Percentiles rank a stretch among this genome's conserved stretches.
phyloP scores from a whole-genome alignment of 345 rosid genomes.

The Theobroma cacao region DNA sequence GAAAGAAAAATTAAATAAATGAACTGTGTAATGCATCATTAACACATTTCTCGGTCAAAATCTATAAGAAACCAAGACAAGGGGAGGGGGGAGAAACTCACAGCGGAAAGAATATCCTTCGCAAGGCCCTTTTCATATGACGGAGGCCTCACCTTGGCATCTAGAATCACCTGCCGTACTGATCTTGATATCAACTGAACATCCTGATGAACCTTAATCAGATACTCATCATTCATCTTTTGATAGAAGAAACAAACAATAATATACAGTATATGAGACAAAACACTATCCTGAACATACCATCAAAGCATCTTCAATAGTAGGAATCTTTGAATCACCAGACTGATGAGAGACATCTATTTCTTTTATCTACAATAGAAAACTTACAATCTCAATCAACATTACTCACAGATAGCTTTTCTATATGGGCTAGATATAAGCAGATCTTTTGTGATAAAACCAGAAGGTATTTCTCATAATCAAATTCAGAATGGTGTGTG shows the following conservation, averaged over 20 bases:
- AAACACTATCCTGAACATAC: slow-evolving; percentile 37
- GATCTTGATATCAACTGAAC: slow-evolving; percentile 68
- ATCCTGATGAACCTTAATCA: slow-evolving; percentile 17
- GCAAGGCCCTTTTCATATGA: slow-evolving; percentile 81
- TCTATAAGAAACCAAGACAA: neutral
- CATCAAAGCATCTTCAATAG: slow-evolving; percentile 72
- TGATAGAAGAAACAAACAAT: neutral
- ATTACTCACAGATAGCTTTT: slow-evolving; percentile 9
- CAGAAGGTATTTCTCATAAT: neutral
- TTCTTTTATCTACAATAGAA: slow-evolving; percentile 60
- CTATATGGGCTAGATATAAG: neutral
- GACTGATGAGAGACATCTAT: slow-evolving; percentile 38
- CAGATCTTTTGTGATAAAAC: neutral
- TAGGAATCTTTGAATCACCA: slow-evolving; percentile 52
- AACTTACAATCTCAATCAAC: slow-evolving; percentile 33
- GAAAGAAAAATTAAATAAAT: neutral
- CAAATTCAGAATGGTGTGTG: neutral
- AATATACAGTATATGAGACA: neutral
- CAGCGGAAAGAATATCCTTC: slow-evolving; percentile 73
- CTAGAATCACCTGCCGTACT: slow-evolving; percentile 70
- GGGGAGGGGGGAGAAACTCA: slow-evolving; percentile 34
- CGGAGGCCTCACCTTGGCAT: slow-evolving; percentile 95
- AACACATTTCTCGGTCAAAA: slow-evolving; percentile 6
- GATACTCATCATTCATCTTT: slow-evolving; percentile 1
- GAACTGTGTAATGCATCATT: neutral